A percentile compares a stretch with the other conserved stretches of the same genome.
Conservation (phyloP, 2,329 filamentous ascomycete species). For the Talaromyces sp. region DNA sequence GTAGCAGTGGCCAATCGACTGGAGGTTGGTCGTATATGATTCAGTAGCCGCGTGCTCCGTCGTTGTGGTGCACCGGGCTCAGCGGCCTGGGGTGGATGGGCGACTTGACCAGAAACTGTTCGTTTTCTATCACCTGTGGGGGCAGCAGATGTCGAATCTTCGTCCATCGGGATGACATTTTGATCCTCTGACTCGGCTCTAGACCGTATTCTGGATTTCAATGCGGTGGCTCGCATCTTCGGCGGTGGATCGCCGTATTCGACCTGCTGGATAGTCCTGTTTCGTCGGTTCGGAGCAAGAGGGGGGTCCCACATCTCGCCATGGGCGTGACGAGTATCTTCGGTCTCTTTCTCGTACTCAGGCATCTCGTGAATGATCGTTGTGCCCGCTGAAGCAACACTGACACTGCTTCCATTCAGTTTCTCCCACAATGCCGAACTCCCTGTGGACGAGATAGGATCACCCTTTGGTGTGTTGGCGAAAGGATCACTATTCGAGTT, state of each 20-base stretch:
- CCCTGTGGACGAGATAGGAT: slow-evolving; percentile 33
- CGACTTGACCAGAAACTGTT: slow-evolving; percentile 79
- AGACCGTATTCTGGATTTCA: slow-evolving; percentile 41
- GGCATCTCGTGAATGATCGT: slow-evolving; percentile 57
- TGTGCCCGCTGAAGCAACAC: slow-evolving; percentile 34
- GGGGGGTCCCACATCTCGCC: slow-evolving; percentile 40
- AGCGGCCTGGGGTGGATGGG: slow-evolving; percentile 54
- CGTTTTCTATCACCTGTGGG: slow-evolving; percentile 69
- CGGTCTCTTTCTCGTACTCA: slow-evolving; percentile 46
- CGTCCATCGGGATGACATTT: slow-evolving; percentile 29
- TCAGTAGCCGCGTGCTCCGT: slow-evolving; percentile 69
- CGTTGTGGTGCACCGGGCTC: slow-evolving; percentile 63
- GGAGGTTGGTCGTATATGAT: slow-evolving; percentile 62
- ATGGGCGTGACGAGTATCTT: slow-evolving; percentile 37
- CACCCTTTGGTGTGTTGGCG: slow-evolving; percentile 33
- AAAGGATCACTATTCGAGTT: slow-evolving; percentile 45
- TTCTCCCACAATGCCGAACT: slow-evolving; percentile 49
- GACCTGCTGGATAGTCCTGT: slow-evolving; percentile 52
- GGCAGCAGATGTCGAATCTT: slow-evolving; percentile 30
- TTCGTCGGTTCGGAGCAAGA: slow-evolving; percentile 46
- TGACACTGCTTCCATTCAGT: slow-evolving; percentile 46
- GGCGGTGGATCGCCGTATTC: slow-evolving; percentile 56
- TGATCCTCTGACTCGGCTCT: slow-evolving; percentile 41
- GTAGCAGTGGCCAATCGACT: slow-evolving; percentile 60
- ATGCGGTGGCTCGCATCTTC: slow-evolving; percentile 57